Percentiles rank a stretch among this genome's conserved stretches.
These are phyloP conservation scores for Phlebiopsis gigantea DNA, from an alignment of 768 basidiomycete genomes.

Conservation along the genomic window DNA sequence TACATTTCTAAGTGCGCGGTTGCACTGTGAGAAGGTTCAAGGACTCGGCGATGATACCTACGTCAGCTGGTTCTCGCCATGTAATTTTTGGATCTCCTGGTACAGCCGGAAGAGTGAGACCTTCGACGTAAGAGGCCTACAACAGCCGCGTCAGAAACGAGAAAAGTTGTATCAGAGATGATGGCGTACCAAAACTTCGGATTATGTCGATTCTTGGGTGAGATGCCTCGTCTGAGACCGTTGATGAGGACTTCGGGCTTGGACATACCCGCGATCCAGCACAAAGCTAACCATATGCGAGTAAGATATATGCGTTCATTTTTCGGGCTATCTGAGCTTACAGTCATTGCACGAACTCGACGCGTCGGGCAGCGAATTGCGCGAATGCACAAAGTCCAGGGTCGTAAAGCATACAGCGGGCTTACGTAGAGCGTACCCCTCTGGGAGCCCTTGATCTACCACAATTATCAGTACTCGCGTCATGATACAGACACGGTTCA, in stretches of 20 bases:
- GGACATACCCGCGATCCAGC: constrained; percentile 54
- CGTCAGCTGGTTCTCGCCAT: constrained; percentile 5
- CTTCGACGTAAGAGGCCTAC: constrained; percentile 50
- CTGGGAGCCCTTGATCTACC: constrained; percentile 35
- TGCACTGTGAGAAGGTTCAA: too few species aligned
- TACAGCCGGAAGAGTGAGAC: constrained; percentile 49
- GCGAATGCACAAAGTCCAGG: constrained; percentile 55
- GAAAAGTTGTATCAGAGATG: neutral
- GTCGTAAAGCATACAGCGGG: constrained; percentile 57
- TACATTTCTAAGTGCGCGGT: constrained; percentile 4
- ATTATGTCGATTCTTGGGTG: constrained; percentile 62
- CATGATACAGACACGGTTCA: neutral
- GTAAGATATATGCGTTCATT: neutral
- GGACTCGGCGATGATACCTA: neutral
- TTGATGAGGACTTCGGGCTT: constrained; percentile 68
- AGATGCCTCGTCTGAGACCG: constrained; percentile 72
- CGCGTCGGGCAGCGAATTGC: constrained; percentile 21
- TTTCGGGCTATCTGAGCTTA: constrained; percentile 23
- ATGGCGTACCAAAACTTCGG: constrained; percentile 52
- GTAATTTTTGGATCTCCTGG: constrained; percentile 14
- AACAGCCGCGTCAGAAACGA: neutral
- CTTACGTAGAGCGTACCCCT: constrained; percentile 41
- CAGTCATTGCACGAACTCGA: constrained; percentile 67
- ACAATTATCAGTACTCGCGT: neutral
- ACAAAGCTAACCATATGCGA: constrained; percentile 45